Conservation (phyloP, 2,329 filamentous ascomycete species). For the Chrysosporium queenslandicum region DNA sequence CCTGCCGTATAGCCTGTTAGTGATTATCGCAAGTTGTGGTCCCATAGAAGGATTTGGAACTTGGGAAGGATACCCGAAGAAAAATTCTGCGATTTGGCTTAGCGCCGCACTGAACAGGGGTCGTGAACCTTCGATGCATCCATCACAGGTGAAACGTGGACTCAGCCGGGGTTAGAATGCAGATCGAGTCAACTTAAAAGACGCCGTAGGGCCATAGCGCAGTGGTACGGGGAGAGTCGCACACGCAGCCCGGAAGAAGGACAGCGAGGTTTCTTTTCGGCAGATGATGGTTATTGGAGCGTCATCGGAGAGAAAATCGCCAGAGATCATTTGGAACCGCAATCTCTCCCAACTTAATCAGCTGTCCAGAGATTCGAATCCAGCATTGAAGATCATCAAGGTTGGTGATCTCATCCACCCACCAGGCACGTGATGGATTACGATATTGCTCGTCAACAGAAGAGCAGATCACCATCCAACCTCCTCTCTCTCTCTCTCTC, state of each 20-base stretch:
- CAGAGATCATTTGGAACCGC: not conserved
- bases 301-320: not conserved
- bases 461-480: not conserved
- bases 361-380: not conserved
- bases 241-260: not conserved
- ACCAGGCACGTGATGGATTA: conserved; percentile 7
- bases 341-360: not conserved
- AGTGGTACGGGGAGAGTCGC: not conserved
- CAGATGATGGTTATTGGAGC: not conserved
- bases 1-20: not conserved
- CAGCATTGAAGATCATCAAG: not conserved
- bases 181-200: conserved; percentile 5
- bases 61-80: not conserved
- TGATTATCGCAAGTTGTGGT: not conserved
- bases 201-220: not conserved
- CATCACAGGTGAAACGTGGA: conserved; percentile 10
- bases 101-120: conserved; percentile 3
- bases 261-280: not conserved
- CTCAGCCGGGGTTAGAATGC: conserved; percentile 2
- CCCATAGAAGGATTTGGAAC: not conserved
- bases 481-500: conserved; percentile 1
- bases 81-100: not conserved
- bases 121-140: conserved; percentile 1
- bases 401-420: conserved; percentile 10
- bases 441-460: not conserved